Base-by-base conservation (phyloP, 1,284 basidiomycete genomes). In the Phenoliferia sp. region DNA sequence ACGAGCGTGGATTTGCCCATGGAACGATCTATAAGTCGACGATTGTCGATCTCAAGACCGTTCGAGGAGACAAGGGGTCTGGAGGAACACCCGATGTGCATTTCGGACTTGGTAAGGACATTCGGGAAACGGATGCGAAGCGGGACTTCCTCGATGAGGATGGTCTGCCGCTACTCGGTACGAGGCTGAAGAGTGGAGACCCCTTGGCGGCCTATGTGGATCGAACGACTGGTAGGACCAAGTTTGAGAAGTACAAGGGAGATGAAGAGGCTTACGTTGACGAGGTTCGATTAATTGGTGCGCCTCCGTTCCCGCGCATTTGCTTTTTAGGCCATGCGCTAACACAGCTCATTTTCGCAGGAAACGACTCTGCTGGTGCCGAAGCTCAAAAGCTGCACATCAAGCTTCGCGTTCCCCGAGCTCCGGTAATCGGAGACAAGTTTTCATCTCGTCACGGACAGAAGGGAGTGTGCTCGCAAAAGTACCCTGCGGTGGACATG, bases 391-490 rank as follows among this genome's bases (percentile, higher is more conserved):
- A 95, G 81, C 84, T 99, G 59, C 93, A 99, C 75, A 84, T 99
- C 80, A 96, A 92, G 54, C 84, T 99, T 56, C 87, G 96, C 39
- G 91, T 99, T 74, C 90, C 94, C 29, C 91, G 96, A 76, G 86
- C 93, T 10, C 96, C 96, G 52, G 93, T 98, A 67, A 99, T 99
- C 64, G 96, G 96, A 58, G 96, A 99, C 84, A 99, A 99, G 82
- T 99, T 99, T 80, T 97, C 94, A 0, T 98, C 95, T 1, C 87
- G 96, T 61, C 96, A 99, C 80, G 96, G 96, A 55, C 96, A 99
- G 81, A 99, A 99, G 81, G 96, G 96, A 85, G 94, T 99, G 55
- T 98, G 94, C 79, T 98, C 95, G 64, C 96, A 99, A 78, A 98
- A 97, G 81, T 99, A 94, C 92, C 95, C 96, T 3, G 87, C 89